These are phyloP conservation scores for Micractinium conductrix DNA, from an alignment of 139 green algal species.

Conservation along the genomic window DNA sequence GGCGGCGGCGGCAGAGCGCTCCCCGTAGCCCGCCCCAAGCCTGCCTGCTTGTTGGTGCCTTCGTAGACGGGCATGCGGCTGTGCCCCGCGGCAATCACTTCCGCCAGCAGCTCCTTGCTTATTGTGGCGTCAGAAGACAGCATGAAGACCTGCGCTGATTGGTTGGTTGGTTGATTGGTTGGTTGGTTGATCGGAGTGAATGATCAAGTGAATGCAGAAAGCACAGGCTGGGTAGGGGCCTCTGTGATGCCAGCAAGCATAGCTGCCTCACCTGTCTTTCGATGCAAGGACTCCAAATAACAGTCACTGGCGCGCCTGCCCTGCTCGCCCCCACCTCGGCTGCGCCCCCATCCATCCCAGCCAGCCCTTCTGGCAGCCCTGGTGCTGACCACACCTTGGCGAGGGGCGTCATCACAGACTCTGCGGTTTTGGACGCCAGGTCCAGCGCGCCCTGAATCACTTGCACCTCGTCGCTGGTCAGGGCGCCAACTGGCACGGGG, in stretches of 20 bases:
- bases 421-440: constrained; percentile 60
- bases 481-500: constrained; percentile 3
- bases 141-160: constrained; percentile 81
- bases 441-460: constrained; percentile 70
- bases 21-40: too few species aligned
- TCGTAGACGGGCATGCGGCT: constrained; percentile 25
- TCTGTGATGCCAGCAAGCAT: too few species aligned
- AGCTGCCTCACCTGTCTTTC: too few species aligned
- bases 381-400: constrained; percentile 47
- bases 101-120: constrained; percentile 58
- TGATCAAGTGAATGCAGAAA: not conserved
- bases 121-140: constrained; percentile 68
- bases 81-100: constrained; percentile 3
- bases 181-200: too few species aligned
- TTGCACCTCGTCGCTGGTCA: constrained; percentile 32
- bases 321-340: too few species aligned
- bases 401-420: constrained; percentile 65
- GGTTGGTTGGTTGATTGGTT: too few species aligned
- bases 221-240: too few species aligned
- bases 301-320: too few species aligned
- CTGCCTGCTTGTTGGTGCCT: constrained; percentile 14
- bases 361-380: too few species aligned
- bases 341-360: too few species aligned
- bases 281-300: too few species aligned
- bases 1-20: not conserved